Evolutionary conservation across 2,329 filamentous ascomycete genomes (phyloP), one percentile per base, ranked within the genome.

Genomic region (Ceratocystis colombiana): DNA sequence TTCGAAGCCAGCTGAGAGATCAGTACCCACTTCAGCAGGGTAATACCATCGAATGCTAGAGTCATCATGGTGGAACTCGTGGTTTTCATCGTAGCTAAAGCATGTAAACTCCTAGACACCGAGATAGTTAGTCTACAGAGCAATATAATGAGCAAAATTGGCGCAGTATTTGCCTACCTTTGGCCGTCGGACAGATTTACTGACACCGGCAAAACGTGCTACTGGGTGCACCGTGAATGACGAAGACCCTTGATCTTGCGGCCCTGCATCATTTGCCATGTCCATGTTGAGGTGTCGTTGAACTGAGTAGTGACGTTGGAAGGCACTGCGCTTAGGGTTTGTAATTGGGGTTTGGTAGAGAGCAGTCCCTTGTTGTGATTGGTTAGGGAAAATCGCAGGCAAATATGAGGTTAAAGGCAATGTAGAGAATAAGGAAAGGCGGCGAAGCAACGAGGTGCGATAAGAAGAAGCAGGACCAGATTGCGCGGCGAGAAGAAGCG

Each of bases 81-180:
- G 94, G 33, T 91, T 79, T 57, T 91, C 84, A 74, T 97, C 90
- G 76, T 94, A 97, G 7, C 93, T 97, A 77, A 97, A 99, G 76
- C 82, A 90, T 3, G 93, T 84, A 70, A 99, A 89, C 78, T 99
- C 94, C 87, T 93, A 61, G 5, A 30, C 48, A 15, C 10, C 48
- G 3, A 53, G 48, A 25, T 41, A 41, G 37, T 41, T 12, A 41
- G 37, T 15, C 37, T 41, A 41, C 37, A 41, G 37, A 4, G 37
- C 10, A 12, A 41, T 41, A 41, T 5, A 0, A 15, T 5, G 3
- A 4, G 37, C 37, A 15, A 41, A 15, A 4, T 41, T 41, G 37
- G 10, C 10, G 37, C 2, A 41, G 37, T 41, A 41, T 41, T 12
- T 15, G 8, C 37, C 10, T 41, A 88, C 88, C 78, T 83, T 89